Conservation (phyloP, 768 basidiomycete species). For the Royoungia palumana region DNA sequence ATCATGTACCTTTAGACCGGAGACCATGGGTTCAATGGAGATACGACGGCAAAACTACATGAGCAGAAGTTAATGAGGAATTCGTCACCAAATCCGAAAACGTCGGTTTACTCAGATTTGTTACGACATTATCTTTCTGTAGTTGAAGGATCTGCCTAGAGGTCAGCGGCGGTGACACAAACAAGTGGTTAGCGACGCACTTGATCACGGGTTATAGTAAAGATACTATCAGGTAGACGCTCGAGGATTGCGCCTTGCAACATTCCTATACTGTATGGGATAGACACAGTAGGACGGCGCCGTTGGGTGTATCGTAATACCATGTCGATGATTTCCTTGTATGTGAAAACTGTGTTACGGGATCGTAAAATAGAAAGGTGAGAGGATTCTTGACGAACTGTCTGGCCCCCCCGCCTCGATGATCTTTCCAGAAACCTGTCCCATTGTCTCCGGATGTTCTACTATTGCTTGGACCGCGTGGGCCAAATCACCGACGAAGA, state of each 20-base stretch:
- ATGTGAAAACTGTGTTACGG: conserved; percentile 53
- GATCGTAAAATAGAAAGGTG: conserved; percentile 34
- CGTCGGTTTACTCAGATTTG: conserved; percentile 25
- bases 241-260: conserved; percentile 46
- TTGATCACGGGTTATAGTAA: conserved; percentile 70
- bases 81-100: conserved; percentile 37
- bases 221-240: conserved; percentile 56
- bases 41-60: too few relatives aligned
- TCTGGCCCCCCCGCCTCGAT: conserved; percentile 50
- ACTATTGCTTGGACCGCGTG: conserved; percentile 56
- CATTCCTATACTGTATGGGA: conserved; percentile 60
- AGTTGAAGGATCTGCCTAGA: conserved; percentile 55
- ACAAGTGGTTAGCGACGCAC: conserved; percentile 30
- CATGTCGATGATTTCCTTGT: conserved; percentile 41
- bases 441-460: conserved; percentile 36
- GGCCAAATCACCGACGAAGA: conserved; percentile 69
- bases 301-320: conserved; percentile 53
- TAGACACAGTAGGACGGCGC: conserved; percentile 27
- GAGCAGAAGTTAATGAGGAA: conserved; percentile 11
- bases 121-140: conserved; percentile 54
- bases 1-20: too few relatives aligned
- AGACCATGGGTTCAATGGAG: too few relatives aligned
- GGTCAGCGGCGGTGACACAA: neutral
- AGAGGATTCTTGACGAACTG: conserved; percentile 34
- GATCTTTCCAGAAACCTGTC: conserved; percentile 40